A percentile compares a stretch with the other conserved stretches of the same genome.
Evolutionary conservation across 192 early-diverging fungal genomes (phyloP).

Genomic region (Backusella luteola): DNA sequence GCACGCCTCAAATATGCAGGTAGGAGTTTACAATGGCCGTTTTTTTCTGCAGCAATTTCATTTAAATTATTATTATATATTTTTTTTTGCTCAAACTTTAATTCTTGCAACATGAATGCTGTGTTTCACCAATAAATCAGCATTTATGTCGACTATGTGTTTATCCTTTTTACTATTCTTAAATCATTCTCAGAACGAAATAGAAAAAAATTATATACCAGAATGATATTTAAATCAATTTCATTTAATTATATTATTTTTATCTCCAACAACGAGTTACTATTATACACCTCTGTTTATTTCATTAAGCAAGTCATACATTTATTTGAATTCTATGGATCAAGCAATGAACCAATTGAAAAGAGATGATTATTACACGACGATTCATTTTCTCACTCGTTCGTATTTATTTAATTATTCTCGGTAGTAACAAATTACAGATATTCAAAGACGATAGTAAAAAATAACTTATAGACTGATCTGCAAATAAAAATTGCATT

Average conservation of each 20-base stretch:
- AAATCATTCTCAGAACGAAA: not conserved
- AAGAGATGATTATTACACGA: not conserved
- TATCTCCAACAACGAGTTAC: too few relatives aligned
- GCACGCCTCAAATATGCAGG: not conserved
- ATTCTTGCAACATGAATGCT: not conserved
- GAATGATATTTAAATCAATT: not conserved
- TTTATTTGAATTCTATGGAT: not conserved
- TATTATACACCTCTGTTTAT: not conserved
- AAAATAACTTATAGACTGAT: not conserved
- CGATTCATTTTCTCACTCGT: not conserved
- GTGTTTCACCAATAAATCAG: not conserved
- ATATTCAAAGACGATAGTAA: not conserved
- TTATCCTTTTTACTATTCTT: not conserved
- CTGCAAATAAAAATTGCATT: not conserved
- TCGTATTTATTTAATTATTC: not conserved
- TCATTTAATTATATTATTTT: not conserved
- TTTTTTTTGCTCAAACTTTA: not conserved
- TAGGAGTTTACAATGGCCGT: not conserved
- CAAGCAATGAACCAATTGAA: not conserved
- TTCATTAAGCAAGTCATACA: not conserved
- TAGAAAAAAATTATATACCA: not conserved
- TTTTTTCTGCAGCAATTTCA: not conserved
- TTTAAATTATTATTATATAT: not conserved
- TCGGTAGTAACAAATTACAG: not conserved
- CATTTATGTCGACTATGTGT: too few relatives aligned